These are phyloP conservation scores for Fraxinus anomala DNA, from an alignment of 257 asterid genomes.

Conservation along the genomic window DNA sequence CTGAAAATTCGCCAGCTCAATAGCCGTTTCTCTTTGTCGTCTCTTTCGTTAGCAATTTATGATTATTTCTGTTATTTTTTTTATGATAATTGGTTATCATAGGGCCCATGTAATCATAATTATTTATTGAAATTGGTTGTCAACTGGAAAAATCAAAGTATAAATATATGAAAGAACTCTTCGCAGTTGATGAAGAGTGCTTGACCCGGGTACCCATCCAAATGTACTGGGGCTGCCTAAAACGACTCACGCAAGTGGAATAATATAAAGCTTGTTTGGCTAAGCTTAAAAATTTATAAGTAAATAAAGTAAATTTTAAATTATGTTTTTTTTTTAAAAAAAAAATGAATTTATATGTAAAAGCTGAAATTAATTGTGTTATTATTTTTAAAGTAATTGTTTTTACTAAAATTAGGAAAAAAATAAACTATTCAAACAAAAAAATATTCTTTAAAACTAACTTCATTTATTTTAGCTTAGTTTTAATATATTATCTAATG, in stretches of 20 bases:
- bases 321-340: no score
- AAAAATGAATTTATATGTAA: no score
- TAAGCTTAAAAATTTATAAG: no score
- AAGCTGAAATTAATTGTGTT: no score
- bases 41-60: neutral
- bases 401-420: no score
- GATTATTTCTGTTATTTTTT: neutral
- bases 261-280: no score
- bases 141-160: neutral
- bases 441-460: no score
- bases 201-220: neutral
- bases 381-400: no score
- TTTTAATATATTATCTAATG: no score
- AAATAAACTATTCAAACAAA: no score
- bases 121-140: neutral
- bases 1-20: slow-evolving; percentile 6
- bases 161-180: neutral
- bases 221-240: neutral
- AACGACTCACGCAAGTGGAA: neutral
- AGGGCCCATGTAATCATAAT: neutral
- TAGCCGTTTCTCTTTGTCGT: slow-evolving; percentile 2
- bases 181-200: neutral
- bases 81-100: neutral
- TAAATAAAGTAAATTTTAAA: no score
- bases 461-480: no score